phyloP scores from a whole-genome alignment of 768 basidiomycete genomes.

The Suillus hirtellus region DNA sequence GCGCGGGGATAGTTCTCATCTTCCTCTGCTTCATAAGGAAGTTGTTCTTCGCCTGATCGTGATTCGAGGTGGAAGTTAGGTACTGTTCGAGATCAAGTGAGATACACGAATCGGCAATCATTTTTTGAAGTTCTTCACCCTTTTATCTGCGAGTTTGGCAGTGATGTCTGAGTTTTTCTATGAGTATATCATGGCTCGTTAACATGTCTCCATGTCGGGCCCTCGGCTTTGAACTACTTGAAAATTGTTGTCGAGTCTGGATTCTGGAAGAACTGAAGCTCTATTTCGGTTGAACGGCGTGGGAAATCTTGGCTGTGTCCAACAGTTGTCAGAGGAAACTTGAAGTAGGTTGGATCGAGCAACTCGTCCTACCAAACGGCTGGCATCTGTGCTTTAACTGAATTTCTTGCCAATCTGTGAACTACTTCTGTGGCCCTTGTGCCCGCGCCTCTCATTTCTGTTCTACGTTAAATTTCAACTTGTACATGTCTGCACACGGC shows the following conservation, averaged over 20 bases:
- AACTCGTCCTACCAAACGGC: not conserved
- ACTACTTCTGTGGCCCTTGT: slow-evolving; percentile 28
- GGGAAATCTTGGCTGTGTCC: slow-evolving; percentile 5
- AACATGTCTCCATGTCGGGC: slow-evolving; percentile 20
- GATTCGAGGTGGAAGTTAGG: slow-evolving; percentile 26
- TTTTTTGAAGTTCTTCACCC: not conserved
- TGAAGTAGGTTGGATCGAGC: not conserved
- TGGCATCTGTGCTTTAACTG: slow-evolving; percentile 1
- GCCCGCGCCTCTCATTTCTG: slow-evolving; percentile 39
- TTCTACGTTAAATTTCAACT: slow-evolving; percentile 26
- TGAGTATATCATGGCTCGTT: slow-evolving; percentile 29
- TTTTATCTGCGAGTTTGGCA: not conserved
- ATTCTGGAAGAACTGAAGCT: slow-evolving; percentile 9
- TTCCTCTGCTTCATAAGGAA: slow-evolving; percentile 36
- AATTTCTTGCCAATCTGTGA: slow-evolving; percentile 22
- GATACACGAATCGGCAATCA: slow-evolving; percentile 4
- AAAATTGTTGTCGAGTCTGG: slow-evolving; percentile 23
- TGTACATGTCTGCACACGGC: slow-evolving; percentile 50
- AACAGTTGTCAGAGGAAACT: not conserved
- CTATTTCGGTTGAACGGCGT: not conserved
- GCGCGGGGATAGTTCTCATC: slow-evolving; percentile 33
- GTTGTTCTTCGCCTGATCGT: slow-evolving; percentile 26
- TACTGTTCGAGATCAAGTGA: slow-evolving; percentile 18
- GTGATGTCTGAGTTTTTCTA: slow-evolving; percentile 25
- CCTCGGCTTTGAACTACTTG: slow-evolving; percentile 26